Conservation (phyloP, 805 yeast genomes). For the Candida takata region DNA sequence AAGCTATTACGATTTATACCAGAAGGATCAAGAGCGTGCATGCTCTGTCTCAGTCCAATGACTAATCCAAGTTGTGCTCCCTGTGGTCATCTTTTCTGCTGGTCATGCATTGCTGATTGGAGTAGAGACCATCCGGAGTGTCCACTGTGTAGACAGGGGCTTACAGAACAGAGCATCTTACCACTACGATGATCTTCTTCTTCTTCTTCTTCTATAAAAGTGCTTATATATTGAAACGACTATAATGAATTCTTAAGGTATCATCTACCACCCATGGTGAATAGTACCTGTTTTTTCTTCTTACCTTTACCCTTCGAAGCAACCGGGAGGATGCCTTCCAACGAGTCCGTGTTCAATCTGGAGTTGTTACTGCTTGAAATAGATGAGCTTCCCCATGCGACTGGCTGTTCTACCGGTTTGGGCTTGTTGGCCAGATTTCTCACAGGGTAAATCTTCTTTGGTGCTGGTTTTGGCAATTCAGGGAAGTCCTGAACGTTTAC, state of each 20-base stretch:
- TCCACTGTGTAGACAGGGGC: constrained; percentile 77
- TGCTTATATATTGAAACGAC: background rate
- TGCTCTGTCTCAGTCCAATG: constrained; percentile 79
- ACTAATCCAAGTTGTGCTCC: constrained; percentile 74
- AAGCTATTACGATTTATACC: constrained; percentile 59
- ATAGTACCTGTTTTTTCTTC: constrained; percentile 48
- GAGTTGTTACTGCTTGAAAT: constrained; percentile 6
- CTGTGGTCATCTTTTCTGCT: constrained; percentile 92
- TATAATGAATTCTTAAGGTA: background rate
- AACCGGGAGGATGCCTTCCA: constrained; percentile 17
- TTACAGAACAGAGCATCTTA: constrained; percentile 29
- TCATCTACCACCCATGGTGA: constrained; percentile 40
- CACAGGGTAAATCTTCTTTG: constrained; percentile 45
- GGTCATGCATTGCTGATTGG: constrained; percentile 90
- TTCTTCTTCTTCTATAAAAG: no score
- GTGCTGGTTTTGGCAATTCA: constrained; percentile 22
- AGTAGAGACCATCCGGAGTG: constrained; percentile 81
- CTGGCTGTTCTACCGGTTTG: background rate
- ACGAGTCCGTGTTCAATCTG: constrained; percentile 13
- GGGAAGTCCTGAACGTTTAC: constrained; percentile 21
- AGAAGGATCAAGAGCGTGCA: constrained; percentile 64
- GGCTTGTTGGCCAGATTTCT: constrained; percentile 33
- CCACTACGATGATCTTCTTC: constrained; percentile 22
- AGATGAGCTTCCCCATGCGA: constrained; percentile 1
- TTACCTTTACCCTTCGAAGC: constrained; percentile 28